phyloP scores from a whole-genome alignment of 805 yeast species.

The Pichia cephalocereana region DNA sequence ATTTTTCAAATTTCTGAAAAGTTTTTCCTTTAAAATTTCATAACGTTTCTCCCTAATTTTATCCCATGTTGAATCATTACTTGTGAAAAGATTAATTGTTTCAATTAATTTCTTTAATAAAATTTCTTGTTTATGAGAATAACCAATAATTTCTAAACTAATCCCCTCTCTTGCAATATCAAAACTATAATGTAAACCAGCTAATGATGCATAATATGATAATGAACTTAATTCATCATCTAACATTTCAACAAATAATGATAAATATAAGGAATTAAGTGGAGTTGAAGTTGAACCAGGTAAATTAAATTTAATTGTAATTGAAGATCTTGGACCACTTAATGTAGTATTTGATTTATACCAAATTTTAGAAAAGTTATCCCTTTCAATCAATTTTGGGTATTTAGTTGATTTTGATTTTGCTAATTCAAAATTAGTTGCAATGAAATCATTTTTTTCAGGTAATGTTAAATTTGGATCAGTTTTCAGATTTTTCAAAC shows the following conservation, averaged over 20 bases:
- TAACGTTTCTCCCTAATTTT: slow-evolving; percentile 47
- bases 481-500: slow-evolving; percentile 30
- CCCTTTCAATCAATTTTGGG: slow-evolving; percentile 54
- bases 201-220: slow-evolving; percentile 77
- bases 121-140: slow-evolving; percentile 66
- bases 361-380: slow-evolving; percentile 59
- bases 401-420: slow-evolving; percentile 33
- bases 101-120: slow-evolving; percentile 53
- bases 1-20: slow-evolving; percentile 55
- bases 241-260: slow-evolving; percentile 58
- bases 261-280: slow-evolving; percentile 44
- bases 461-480: slow-evolving; percentile 41
- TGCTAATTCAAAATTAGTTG: slow-evolving; percentile 60
- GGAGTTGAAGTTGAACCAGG: slow-evolving; percentile 60
- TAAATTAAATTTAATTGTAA: slow-evolving; percentile 53
- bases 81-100: slow-evolving; percentile 38
- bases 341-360: slow-evolving; percentile 84
- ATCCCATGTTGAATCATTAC: slow-evolving; percentile 17
- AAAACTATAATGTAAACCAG: slow-evolving; percentile 58
- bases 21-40: slow-evolving; percentile 54
- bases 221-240: slow-evolving; percentile 69
- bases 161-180: slow-evolving; percentile 62
- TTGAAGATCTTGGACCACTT: slow-evolving; percentile 77
- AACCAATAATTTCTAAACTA: slow-evolving; percentile 62
- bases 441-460: slow-evolving; percentile 67